These are phyloP conservation scores for Jamesozyma spencerorum DNA, from an alignment of 805 yeast genomes.

Conservation along the genomic window DNA sequence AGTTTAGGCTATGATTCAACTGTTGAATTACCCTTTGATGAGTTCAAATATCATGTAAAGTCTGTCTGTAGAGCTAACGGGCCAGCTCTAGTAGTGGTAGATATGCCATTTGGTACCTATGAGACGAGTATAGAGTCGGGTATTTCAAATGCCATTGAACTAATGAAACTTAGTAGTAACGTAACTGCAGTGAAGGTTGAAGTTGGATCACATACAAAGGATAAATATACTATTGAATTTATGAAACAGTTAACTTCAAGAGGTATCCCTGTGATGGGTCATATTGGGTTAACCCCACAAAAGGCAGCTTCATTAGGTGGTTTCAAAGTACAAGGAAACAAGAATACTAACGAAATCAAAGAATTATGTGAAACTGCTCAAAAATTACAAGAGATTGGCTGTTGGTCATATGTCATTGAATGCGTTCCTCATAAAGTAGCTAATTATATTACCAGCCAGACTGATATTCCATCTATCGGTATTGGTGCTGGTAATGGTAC, in stretches of 20 bases:
- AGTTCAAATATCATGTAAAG: slow-evolving; percentile 64
- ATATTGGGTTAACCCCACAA: slow-evolving; percentile 89
- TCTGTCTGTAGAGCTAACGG: slow-evolving; percentile 69
- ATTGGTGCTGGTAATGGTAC: slow-evolving; percentile 87
- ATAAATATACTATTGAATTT: slow-evolving; percentile 41
- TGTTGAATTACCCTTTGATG: slow-evolving; percentile 65
- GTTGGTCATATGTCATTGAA: slow-evolving; percentile 65
- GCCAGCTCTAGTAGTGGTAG: slow-evolving; percentile 64
- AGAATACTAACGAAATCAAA: slow-evolving; percentile 42
- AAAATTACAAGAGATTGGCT: slow-evolving; percentile 66
- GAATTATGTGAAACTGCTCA: slow-evolving; percentile 57
- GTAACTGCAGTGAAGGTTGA: slow-evolving; percentile 51
- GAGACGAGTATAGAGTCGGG: slow-evolving; percentile 61
- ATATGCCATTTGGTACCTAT: slow-evolving; percentile 81
- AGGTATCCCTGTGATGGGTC: slow-evolving; percentile 89
- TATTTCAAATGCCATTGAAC: slow-evolving; percentile 53
- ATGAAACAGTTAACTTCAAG: slow-evolving; percentile 47
- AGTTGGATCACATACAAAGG: slow-evolving; percentile 44
- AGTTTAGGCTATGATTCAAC: slow-evolving; percentile 75
- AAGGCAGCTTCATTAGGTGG: slow-evolving; percentile 73
- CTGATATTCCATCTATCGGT: slow-evolving; percentile 79
- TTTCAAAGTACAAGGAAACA: slow-evolving; percentile 74
- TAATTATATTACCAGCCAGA: slow-evolving; percentile 45
- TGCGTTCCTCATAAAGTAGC: slow-evolving; percentile 78
- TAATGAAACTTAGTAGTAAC: slow-evolving; percentile 23